Evolutionary conservation across 352 stramenopile species (phyloP).

Genomic region (Phytophthora macrochlamydospora): DNA sequence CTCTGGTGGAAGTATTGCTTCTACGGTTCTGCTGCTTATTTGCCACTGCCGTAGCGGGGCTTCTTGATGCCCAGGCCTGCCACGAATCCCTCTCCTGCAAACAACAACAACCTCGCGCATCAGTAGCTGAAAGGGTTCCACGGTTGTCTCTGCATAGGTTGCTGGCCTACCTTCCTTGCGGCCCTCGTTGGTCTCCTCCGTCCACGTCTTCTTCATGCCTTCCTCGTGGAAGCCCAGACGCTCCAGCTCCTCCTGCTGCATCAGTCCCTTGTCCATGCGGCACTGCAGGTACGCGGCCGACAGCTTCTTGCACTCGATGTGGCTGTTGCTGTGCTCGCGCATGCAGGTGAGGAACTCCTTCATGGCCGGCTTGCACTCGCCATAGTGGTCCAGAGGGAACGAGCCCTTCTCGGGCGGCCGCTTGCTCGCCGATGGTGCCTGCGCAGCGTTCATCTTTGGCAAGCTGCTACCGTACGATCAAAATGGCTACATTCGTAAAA

Average conservation of each 20-base stretch:
- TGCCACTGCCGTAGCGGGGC: slow-evolving; percentile 64
- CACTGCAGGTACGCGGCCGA: slow-evolving; percentile 89
- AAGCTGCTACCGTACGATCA: no score
- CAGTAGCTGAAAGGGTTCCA: neutral
- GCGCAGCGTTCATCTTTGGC: slow-evolving; percentile 76
- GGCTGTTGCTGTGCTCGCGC: slow-evolving; percentile 75
- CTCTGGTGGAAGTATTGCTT: slow-evolving; percentile 15
- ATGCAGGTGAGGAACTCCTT: slow-evolving; percentile 89
- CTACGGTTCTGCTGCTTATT: slow-evolving; percentile 20
- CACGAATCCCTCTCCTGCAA: slow-evolving; percentile 77
- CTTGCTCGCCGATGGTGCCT: slow-evolving; percentile 72
- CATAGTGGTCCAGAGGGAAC: slow-evolving; percentile 91
- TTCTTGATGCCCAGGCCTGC: slow-evolving; percentile 80
- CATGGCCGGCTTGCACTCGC: slow-evolving; percentile 90
- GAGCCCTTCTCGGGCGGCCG: slow-evolving; percentile 89
- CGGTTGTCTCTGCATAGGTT: neutral
- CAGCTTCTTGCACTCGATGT: slow-evolving; percentile 91
- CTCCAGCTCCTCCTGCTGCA: slow-evolving; percentile 86
- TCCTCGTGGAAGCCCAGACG: slow-evolving; percentile 84
- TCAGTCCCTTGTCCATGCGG: slow-evolving; percentile 89
- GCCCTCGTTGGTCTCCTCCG: slow-evolving; percentile 57
- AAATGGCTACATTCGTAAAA: neutral
- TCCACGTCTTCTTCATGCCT: slow-evolving; percentile 74
- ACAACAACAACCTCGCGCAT: neutral
- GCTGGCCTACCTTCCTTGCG: slow-evolving; percentile 64